Conservation (phyloP, 768 basidiomycete genomes). For the Solioccasus polychromus region DNA sequence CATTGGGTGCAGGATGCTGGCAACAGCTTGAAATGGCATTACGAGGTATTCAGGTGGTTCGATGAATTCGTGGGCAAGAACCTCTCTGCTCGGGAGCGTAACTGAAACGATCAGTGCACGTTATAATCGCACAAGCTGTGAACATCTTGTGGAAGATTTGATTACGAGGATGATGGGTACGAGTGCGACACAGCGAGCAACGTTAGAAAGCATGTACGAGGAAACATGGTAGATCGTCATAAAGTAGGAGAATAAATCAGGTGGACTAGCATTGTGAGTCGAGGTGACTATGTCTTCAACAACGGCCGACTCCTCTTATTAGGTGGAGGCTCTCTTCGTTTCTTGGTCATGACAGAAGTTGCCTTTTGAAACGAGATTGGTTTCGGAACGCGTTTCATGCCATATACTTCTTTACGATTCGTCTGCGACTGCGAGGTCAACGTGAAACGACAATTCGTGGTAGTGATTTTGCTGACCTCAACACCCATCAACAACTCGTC, state of each 20-base stretch:
- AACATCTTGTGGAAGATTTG: neutral
- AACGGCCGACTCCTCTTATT: slow-evolving; percentile 14
- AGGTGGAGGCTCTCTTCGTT: slow-evolving; percentile 14
- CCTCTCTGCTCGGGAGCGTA: slow-evolving; percentile 3
- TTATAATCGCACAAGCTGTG: neutral
- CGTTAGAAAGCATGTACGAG: slow-evolving; percentile 2
- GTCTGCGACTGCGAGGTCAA: slow-evolving; percentile 29
- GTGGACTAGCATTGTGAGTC: neutral
- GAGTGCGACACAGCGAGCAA: slow-evolving; percentile 1
- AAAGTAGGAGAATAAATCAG: slow-evolving; percentile 15
- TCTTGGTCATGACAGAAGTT: slow-evolving; percentile 15
- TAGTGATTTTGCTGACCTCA: slow-evolving; percentile 40
- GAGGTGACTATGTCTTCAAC: no score
- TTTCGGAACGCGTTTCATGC: slow-evolving; percentile 27
- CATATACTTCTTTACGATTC: slow-evolving; percentile 38
- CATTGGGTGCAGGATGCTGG: slow-evolving; percentile 87
- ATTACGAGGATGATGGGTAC: slow-evolving; percentile 5
- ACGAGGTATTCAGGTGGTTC: slow-evolving; percentile 92
- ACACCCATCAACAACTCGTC: slow-evolving; percentile 62
- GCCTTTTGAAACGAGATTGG: slow-evolving; percentile 5
- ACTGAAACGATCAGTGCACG: slow-evolving; percentile 5
- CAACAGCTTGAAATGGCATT: slow-evolving; percentile 92
- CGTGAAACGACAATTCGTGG: neutral
- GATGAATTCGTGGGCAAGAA: slow-evolving; percentile 55
- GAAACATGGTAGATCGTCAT: slow-evolving; percentile 3